phyloP scores from a whole-genome alignment of 345 rosid genomes.

The Melastoma malabathricum region DNA sequence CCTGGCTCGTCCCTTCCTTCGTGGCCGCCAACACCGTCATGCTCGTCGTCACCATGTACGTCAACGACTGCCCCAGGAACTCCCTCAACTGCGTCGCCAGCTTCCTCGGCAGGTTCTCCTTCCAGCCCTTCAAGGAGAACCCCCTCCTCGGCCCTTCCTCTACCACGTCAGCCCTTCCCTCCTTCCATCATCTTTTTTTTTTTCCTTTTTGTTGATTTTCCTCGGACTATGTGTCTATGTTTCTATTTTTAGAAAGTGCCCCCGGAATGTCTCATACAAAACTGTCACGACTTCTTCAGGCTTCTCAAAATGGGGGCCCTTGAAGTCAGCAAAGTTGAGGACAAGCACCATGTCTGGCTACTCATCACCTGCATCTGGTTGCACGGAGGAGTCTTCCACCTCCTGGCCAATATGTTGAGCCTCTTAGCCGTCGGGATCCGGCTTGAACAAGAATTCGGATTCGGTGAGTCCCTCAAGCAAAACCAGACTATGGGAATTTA shows the following conservation, averaged over 20 bases:
- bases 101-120: constrained; percentile 78
- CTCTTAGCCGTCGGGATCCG: constrained; percentile 73
- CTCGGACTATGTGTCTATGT: background rate
- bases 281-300: constrained; percentile 15
- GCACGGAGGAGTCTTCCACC: constrained; percentile 81
- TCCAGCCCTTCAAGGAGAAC: constrained; percentile 77
- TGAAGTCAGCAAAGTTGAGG: constrained; percentile 43
- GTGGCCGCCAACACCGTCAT: constrained; percentile 53
- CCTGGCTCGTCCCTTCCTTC: constrained; percentile 74
- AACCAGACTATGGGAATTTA: background rate
- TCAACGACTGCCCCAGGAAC: constrained; percentile 72
- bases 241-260: background rate
- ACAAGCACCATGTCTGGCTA: constrained; percentile 68
- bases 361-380: constrained; percentile 77
- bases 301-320: constrained; percentile 76
- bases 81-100: constrained; percentile 51
- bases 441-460: constrained; percentile 87
- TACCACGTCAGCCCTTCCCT: constrained; percentile 34
- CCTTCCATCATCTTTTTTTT: background rate
- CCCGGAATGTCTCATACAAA: background rate
- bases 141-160: constrained; percentile 96
- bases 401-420: constrained; percentile 79
- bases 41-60: constrained; percentile 77
- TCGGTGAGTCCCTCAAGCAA: constrained; percentile 32
- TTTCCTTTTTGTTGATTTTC: background rate